Evolutionary conservation across 768 basidiomycete genomes (phyloP), one percentile per base, ranked within the genome.

Genomic region (Boletus rubropictus): DNA sequence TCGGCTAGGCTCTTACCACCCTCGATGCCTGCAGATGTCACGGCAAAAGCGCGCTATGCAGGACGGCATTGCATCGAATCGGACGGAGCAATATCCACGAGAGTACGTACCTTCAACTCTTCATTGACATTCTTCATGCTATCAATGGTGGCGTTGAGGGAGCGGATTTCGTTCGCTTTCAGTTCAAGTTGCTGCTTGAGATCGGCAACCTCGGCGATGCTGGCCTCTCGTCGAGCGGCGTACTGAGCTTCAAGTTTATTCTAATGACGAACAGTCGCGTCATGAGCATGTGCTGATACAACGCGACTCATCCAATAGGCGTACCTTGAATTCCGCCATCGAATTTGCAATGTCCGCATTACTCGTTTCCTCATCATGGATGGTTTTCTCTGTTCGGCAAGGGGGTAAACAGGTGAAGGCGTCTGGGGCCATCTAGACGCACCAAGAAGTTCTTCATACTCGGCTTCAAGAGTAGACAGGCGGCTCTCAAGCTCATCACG

Each of bases 391-490:
- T 92, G 70, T 51, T 54, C 27, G 36, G 28, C 17, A 39, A 57
- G 49, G 46, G 49, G 29, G 15, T 44, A 35, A 55, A 40, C 31
- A 39, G 28, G 42, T 42, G 12, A 51, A 36, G 17, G 20, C 14
- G 18, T 21, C 48, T 24, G 28, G 17, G n/a, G 12, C 7, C 43
- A 48, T 33, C 39, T 22, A 44, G 33, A 71, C 82, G 54, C 53
- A 92, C 93, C 94, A 27, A 99, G 77, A 21, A 98, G 76, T 68
- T 98, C 96, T 68, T 99, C 96, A 58, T 97, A 98, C 61, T 98
- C 96, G 3, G 86, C 74, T 69, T 98, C 94, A 24, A 98, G 71
- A 37, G 82, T 77, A 31, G 80, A 68, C 39, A 96, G 74, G 49
- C 94, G 78, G 33, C 77, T 72, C 69, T 99, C 94, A 34, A 98